These are phyloP conservation scores for Stylosanthes scabra DNA, from an alignment of 331 rosid species.

Conservation along the genomic window DNA sequence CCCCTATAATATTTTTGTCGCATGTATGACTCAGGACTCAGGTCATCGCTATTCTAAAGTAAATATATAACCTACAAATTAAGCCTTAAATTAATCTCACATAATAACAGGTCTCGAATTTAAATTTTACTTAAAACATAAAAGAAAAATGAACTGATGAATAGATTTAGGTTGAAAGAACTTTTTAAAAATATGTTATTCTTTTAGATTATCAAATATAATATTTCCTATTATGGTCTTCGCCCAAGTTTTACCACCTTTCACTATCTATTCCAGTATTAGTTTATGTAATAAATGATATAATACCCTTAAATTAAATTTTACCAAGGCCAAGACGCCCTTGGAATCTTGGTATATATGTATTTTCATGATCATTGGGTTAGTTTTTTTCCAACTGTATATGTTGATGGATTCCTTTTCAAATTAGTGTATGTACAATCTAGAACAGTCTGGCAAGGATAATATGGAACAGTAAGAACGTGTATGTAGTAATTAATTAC, in stretches of 20 bases:
- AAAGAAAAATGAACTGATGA: too few species aligned
- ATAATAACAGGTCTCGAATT: too few species aligned
- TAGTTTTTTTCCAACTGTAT: neutral
- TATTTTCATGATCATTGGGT: neutral
- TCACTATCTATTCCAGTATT: neutral
- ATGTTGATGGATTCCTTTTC: neutral
- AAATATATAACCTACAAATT: neutral
- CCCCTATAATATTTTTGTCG: slow-evolving; percentile 16
- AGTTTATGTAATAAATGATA: neutral
- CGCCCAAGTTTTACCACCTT: neutral
- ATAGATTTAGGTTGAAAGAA: too few species aligned
- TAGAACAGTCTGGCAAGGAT: neutral
- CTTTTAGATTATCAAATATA: too few species aligned
- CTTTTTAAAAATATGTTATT: too few species aligned
- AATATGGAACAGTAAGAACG: too few species aligned
- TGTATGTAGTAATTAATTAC: neutral
- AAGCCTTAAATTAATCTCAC: neutral
- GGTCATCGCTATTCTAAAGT: neutral
- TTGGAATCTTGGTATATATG: too few species aligned
- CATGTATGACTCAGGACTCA: neutral
- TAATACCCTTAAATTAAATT: neutral
- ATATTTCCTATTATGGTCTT: neutral
- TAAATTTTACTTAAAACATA: too few species aligned
- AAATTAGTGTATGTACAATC: neutral
- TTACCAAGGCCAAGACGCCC: neutral